Percentiles rank a stretch among this genome's conserved stretches.
Conservation (phyloP, 371 early-diverging fungal genomes). For the Mucor circinelloides region DNA sequence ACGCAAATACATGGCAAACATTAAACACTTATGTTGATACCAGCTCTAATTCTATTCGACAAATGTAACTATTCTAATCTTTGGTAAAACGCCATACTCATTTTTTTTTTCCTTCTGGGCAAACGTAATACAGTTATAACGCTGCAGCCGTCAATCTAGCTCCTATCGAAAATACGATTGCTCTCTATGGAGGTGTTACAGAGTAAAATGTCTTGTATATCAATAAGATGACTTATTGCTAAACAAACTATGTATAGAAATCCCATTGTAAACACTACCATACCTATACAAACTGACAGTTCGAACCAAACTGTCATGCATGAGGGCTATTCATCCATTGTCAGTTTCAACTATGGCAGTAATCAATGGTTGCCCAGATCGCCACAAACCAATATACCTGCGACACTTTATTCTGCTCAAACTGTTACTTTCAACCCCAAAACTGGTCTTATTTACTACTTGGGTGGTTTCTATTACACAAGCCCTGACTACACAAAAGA, state of each 20-base stretch:
- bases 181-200: conserved; percentile 3
- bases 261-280: background rate
- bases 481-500: background rate
- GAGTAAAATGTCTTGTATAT: background rate
- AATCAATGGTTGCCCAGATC: background rate
- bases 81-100: background rate
- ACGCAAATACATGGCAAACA: conserved; percentile 8
- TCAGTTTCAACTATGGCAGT: background rate
- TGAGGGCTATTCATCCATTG: background rate
- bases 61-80: background rate
- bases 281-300: background rate
- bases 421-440: background rate
- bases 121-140: background rate
- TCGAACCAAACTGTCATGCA: conserved; percentile 5
- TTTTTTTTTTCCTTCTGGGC: background rate
- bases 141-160: background rate
- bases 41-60: background rate
- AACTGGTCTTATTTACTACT: conserved; percentile 4
- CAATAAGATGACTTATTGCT: background rate
- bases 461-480: conserved; percentile 4
- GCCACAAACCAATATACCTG: background rate
- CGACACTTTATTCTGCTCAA: background rate
- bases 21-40: conserved; percentile 7
- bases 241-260: background rate
- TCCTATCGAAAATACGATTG: background rate